Conservation (phyloP, 2,329 filamentous ascomycete species). For the Claviceps cyperi region DNA sequence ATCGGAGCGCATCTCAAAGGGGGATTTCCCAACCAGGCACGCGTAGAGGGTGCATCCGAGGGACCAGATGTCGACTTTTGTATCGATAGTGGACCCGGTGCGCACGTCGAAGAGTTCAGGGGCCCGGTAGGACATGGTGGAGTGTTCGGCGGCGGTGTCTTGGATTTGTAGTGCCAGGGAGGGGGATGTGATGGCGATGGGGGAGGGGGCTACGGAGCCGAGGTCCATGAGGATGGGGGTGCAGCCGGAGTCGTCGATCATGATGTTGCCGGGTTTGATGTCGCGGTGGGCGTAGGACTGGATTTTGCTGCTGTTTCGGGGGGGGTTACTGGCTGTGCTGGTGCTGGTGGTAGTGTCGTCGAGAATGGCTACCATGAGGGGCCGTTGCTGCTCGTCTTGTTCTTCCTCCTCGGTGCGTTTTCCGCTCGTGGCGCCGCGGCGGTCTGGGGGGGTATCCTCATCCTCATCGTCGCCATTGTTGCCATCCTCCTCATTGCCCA, state of each 20-base stretch:
- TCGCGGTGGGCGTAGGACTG: constrained; percentile 87
- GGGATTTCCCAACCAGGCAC: constrained; percentile 89
- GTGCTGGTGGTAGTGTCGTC: neutral
- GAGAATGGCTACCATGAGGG: constrained; percentile 47
- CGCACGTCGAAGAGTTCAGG: constrained; percentile 97
- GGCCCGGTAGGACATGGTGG: constrained; percentile 95
- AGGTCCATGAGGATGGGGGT: constrained; percentile 95
- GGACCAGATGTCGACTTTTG: constrained; percentile 96
- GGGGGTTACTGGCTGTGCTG: neutral
- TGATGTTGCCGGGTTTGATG: constrained; percentile 96
- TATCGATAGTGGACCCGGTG: constrained; percentile 80
- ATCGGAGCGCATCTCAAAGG: constrained; percentile 89
- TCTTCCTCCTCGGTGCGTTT: constrained; percentile 15
- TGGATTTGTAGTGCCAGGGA: constrained; percentile 85
- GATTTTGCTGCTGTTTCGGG: constrained; percentile 25
- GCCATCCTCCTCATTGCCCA: constrained; percentile 28
- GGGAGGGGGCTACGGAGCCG: constrained; percentile 76
- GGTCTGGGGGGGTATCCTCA: neutral
- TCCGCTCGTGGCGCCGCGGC: too few relatives aligned
- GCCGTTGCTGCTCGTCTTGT: constrained; percentile 62
- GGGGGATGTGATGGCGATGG: constrained; percentile 77
- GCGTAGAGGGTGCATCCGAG: constrained; percentile 96
- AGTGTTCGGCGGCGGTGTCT: constrained; percentile 89
- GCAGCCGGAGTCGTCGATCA: constrained; percentile 86
- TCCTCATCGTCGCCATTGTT: constrained; percentile 15